Evolutionary conservation across 345 rosid genomes (phyloP), one percentile per base, ranked within the genome.

Genomic region (Citrus sp.): DNA sequence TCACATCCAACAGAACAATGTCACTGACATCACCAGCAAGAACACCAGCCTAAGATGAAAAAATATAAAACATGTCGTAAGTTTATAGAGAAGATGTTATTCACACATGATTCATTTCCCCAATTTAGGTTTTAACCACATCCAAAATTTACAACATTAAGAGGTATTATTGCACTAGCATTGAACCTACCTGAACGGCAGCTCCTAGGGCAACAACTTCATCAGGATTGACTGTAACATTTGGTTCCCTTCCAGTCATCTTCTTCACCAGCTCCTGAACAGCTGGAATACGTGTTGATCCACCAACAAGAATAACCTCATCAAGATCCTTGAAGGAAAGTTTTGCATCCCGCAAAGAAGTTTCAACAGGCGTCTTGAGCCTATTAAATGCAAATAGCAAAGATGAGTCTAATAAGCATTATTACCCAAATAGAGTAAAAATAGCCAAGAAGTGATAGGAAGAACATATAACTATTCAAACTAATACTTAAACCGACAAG

Each of bases 161-260:
- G 55, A 13, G 19, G 7, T 22, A 24, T 12, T 35, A 25, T 2
- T 42, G 6, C 9, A 24, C 0, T 9, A 60, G 6, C 24, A 4
- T 13, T 38, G 64, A 64, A 54, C 80, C 61, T 22, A 95, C 99
- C 98, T 96, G 99, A 58, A 96, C 99, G 24, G 99, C 98, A 85
- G 99, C 99, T 35, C 99, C 99, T 4, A 96, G 82, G 65, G 99
- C 99, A 73, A 96, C 99, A 79, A 96, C 99, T 82, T 96, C 99
- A 76, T 96, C 99, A 3, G 99, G 99, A 76, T 96, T 96, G 24
- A 96, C 99, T 0, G 98, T 90, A 79, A 96, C 97, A 81, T 96
- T 96, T 16, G 99, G 99, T 22, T 92, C 98, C 83, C 92, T 96
- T 66, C 97, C 95, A 4, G 97, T 96, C 85, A 94, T 30, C 88